phyloP scores from a whole-genome alignment of 2,329 filamentous ascomycete species.

The Stagonosporopsis vannaccii region DNA sequence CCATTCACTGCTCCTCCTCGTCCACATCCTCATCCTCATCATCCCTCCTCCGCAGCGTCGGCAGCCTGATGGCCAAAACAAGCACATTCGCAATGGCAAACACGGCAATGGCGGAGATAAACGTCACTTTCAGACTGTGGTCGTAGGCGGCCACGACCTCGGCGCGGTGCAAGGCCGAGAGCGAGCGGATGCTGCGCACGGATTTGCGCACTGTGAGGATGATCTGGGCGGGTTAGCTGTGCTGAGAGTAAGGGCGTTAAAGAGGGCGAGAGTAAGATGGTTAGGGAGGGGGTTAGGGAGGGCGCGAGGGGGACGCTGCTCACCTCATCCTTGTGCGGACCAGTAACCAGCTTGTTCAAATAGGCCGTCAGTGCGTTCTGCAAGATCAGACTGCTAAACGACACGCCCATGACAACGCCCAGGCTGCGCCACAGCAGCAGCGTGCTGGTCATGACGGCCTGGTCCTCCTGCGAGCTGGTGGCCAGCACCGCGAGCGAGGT shows the following conservation, averaged over 20 bases:
- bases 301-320: neutral
- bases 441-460: constrained; percentile 66
- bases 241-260: neutral
- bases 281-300: neutral
- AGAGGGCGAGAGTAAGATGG: too few species aligned
- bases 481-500: constrained; percentile 52
- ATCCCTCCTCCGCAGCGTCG: constrained; percentile 48
- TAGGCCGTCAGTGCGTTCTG: constrained; percentile 73
- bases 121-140: constrained; percentile 51
- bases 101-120: constrained; percentile 52
- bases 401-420: constrained; percentile 77
- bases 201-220: constrained; percentile 60
- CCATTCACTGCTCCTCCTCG: too few species aligned
- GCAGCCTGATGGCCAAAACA: constrained; percentile 62
- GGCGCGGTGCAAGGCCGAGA: constrained; percentile 55
- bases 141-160: constrained; percentile 55
- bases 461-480: constrained; percentile 53
- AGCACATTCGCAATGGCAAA: constrained; percentile 61
- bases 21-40: constrained; percentile 8
- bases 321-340: constrained; percentile 62
- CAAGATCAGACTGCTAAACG: constrained; percentile 73
- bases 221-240: constrained; percentile 35
- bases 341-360: constrained; percentile 65
- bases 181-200: constrained; percentile 56
- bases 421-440: constrained; percentile 75